Percentiles rank a stretch among this genome's conserved stretches.
Evolutionary conservation across 305 asterid genomes (phyloP).

Genomic region (Fraxinus sp.): DNA sequence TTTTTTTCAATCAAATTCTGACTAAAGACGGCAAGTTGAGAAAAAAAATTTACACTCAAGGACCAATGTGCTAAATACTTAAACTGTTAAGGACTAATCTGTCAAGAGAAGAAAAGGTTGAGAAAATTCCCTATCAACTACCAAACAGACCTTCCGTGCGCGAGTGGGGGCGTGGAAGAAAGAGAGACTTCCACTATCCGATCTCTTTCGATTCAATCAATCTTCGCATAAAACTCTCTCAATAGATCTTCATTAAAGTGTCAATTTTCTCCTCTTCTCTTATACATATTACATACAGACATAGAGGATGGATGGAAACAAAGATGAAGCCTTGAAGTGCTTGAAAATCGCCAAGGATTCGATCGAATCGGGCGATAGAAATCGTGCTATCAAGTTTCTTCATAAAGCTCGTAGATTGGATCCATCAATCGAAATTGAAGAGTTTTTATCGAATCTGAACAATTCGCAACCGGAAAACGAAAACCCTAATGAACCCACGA

Average conservation of each 20-base stretch:
- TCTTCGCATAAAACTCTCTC: neutral
- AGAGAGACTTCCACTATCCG: neutral
- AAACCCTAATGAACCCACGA: conserved; percentile 28
- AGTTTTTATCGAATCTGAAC: conserved; percentile 47
- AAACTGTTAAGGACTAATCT: neutral
- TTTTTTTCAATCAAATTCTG: neutral
- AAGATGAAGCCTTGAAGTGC: conserved; percentile 92
- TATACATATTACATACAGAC: neutral
- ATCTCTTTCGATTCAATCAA: neutral
- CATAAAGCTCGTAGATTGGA: conserved; percentile 81
- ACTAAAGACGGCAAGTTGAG: neutral
- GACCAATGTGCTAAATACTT: neutral
- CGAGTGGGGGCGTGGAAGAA: neutral
- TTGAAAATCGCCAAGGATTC: conserved; percentile 65
- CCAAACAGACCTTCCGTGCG: neutral
- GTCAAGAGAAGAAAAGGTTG: neutral
- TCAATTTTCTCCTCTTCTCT: neutral
- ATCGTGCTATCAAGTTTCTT: conserved; percentile 73
- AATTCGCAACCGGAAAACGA: conserved; percentile 38
- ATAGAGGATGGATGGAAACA: conserved; percentile 82
- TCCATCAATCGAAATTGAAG: conserved; percentile 62
- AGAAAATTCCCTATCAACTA: neutral
- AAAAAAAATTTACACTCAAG: too few species aligned
- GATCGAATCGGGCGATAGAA: conserved; percentile 67
- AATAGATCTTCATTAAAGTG: neutral